Base-by-base conservation (phyloP, 129 eudicot genomes). In the Helichrysum umbraculigerum region DNA sequence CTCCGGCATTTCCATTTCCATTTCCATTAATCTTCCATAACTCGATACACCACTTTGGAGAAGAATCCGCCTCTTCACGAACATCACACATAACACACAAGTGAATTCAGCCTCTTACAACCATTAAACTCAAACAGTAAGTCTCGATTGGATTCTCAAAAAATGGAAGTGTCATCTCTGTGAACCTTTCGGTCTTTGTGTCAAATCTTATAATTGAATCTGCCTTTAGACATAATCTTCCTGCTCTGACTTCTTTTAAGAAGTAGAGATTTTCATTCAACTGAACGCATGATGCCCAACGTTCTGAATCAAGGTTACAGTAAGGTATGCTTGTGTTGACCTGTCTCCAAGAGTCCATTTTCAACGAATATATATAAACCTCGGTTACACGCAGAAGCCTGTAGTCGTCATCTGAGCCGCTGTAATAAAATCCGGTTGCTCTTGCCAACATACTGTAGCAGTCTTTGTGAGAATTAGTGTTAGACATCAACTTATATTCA, bases 351-450 rank as follows among this genome's bases (percentile, higher is more conserved):
- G 66, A 58, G 35, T 73, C 58, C 0, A 20, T 32, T 59, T 59
- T 37, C 58, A 73, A 35, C 4, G 77, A 73, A 39, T 59, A 73
- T 35, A 37, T 73, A 39, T 59, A 73, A 35, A 14, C 52, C 37
- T 17, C 1, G 3, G 69, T 14, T 73, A 73, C 57, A 6, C 7
- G 4, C 11, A 73, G 7, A 73, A 73, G 37, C 68, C 22, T 73
- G 29, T 73, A 73, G 77, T 59, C 77, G 42, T 73, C 41, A 6
- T 73, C 68, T 20, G 15, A 58, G 21, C 12, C 10, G 3, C 2
- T 21, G 28, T 37, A 73, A 73, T 58, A 73, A 35, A 59, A 39
- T 15, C n/a, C 25, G 39, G 3, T 57, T 58, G 51, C 75, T 42
- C 25, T 37, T 11, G 16, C 11, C 0, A 3, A 2, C 21, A 28